Conservation (phyloP, 2,329 filamentous ascomycete species). For the Aphanoascus verrucosus region DNA sequence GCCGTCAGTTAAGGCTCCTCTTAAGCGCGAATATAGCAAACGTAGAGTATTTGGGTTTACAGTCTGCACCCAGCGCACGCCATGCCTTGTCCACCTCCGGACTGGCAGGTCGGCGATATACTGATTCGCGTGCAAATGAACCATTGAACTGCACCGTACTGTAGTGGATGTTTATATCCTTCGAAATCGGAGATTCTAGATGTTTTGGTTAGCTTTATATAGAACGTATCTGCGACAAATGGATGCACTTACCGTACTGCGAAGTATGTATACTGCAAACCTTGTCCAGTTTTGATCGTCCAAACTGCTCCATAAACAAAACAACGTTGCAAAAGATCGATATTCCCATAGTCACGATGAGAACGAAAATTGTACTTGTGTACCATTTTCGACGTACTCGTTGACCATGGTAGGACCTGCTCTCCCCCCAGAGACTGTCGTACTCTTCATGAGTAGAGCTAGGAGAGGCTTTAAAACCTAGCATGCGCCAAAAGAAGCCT, state of each 20-base stretch:
- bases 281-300: slow-evolving; percentile 7
- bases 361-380: neutral
- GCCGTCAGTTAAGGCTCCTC: neutral
- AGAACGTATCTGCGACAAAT: neutral
- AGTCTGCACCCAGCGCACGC: slow-evolving; percentile 43
- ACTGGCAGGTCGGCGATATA: slow-evolving; percentile 42
- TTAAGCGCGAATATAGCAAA: neutral
- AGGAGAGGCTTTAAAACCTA: neutral
- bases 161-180: slow-evolving; percentile 36
- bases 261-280: slow-evolving; percentile 13
- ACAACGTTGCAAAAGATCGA: slow-evolving; percentile 16
- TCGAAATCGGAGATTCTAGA: slow-evolving; percentile 25
- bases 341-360: slow-evolving; percentile 7
- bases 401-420: neutral
- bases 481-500: neutral
- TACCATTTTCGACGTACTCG: neutral
- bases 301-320: slow-evolving; percentile 10
- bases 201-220: neutral
- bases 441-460: neutral
- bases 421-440: neutral
- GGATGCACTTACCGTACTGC: slow-evolving; percentile 6
- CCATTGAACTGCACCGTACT: slow-evolving; percentile 44
- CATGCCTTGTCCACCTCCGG: slow-evolving; percentile 50
- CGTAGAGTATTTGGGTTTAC: slow-evolving; percentile 26
- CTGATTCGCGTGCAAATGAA: slow-evolving; percentile 44